Percentiles rank a stretch among this genome's conserved stretches.
phyloP scores from a whole-genome alignment of 208 protist genomes.

The Balamuthia mandrillaris region DNA sequence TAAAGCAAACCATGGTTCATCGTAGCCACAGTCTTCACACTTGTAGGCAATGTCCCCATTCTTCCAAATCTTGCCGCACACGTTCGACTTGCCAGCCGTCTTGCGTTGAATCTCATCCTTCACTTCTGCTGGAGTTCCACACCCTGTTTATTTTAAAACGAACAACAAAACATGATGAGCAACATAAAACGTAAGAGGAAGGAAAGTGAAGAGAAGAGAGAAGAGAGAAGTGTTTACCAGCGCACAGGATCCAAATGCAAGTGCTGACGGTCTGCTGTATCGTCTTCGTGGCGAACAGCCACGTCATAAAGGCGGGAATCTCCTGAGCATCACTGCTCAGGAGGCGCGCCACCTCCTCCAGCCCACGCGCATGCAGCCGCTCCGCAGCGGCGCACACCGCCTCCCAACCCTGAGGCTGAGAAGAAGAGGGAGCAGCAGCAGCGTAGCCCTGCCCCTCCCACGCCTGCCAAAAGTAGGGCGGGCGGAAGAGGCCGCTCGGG shows the following conservation, averaged over 20 bases:
- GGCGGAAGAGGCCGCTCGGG: too few relatives aligned
- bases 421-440: too few relatives aligned
- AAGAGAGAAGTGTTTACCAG: neutral
- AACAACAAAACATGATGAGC: neutral
- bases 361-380: too few relatives aligned
- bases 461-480: too few relatives aligned
- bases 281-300: too few relatives aligned
- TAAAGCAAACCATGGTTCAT: neutral
- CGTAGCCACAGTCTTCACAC: neutral
- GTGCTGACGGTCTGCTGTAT: neutral
- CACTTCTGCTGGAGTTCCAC: neutral
- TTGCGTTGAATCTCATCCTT: conserved; percentile 1
- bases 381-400: too few relatives aligned
- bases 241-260: neutral
- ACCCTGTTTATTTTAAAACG: neutral
- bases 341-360: too few relatives aligned
- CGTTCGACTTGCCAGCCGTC: conserved; percentile 20
- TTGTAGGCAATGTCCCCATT: conserved; percentile 31
- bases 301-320: too few relatives aligned
- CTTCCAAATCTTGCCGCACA: conserved; percentile 3
- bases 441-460: too few relatives aligned
- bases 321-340: too few relatives aligned
- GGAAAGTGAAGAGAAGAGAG: neutral
- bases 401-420: too few relatives aligned
- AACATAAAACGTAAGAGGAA: neutral